Conservation (phyloP, 2,329 filamentous ascomycete species). For the Talaromyces islandicus region DNA sequence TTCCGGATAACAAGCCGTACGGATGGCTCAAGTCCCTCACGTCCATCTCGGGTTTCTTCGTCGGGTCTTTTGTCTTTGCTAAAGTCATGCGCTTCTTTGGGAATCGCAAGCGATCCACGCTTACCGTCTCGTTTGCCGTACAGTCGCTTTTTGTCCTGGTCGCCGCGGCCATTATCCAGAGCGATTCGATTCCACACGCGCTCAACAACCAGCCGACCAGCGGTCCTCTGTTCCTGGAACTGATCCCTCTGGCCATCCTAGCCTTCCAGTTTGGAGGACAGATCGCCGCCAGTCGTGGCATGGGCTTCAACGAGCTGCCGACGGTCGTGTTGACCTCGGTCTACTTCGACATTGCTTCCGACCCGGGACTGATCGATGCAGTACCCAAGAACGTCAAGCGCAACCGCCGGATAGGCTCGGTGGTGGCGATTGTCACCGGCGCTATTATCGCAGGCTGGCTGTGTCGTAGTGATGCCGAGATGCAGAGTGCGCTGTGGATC, state of each 20-base stretch:
- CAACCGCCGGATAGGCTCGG: conserved; percentile 32
- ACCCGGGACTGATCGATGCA: conserved; percentile 28
- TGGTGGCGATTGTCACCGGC: conserved; percentile 33
- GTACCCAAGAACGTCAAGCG: conserved; percentile 34
- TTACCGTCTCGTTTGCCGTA: conserved; percentile 36
- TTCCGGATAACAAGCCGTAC: conserved; percentile 32
- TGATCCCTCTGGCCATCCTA: conserved; percentile 38
- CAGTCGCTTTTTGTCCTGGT: conserved; percentile 34
- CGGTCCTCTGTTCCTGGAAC: conserved; percentile 30
- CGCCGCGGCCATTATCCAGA: conserved; percentile 35
- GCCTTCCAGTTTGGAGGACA: conserved; percentile 42
- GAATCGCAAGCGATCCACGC: conserved; percentile 26
- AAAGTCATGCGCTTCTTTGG: conserved; percentile 30
- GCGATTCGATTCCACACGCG: conserved; percentile 31
- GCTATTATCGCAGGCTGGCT: conserved; percentile 39
- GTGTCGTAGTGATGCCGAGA: conserved; percentile 36
- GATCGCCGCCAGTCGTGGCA: conserved; percentile 36
- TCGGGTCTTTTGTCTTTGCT: conserved; percentile 37
- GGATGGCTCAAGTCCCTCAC: conserved; percentile 41
- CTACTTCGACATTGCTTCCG: conserved; percentile 41
- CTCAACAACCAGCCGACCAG: conserved; percentile 15
- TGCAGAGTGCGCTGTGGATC: conserved; percentile 39
- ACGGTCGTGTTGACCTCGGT: conserved; percentile 42
- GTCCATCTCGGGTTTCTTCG: conserved; percentile 37
- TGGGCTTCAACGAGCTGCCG: conserved; percentile 40